Percentiles rank a stretch among this genome's conserved stretches.
These are phyloP conservation scores for Ogataea naganishii DNA, from an alignment of 805 yeast genomes.

Conservation along the genomic window DNA sequence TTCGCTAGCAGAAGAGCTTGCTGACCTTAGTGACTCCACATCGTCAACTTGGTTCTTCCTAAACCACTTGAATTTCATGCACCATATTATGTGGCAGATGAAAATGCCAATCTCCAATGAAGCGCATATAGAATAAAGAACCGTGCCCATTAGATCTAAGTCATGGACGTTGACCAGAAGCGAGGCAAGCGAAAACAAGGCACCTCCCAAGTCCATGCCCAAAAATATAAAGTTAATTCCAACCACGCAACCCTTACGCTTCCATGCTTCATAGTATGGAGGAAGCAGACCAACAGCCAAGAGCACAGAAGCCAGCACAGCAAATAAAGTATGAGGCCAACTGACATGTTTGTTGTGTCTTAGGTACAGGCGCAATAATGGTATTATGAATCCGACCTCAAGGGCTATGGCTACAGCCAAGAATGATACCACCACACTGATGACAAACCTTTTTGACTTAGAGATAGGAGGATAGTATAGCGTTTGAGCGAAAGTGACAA, in stretches of 20 bases:
- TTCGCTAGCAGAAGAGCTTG: too few relatives aligned
- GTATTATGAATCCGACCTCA: slow-evolving; percentile 42
- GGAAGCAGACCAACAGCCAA: slow-evolving; percentile 45
- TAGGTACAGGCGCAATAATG: slow-evolving; percentile 37
- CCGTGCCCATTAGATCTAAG: slow-evolving; percentile 71
- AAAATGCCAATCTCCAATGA: slow-evolving; percentile 73
- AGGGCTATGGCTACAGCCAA: slow-evolving; percentile 27
- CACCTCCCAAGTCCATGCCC: slow-evolving; percentile 42
- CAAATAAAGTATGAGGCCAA: slow-evolving; percentile 42
- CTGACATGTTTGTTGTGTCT: slow-evolving; percentile 22
- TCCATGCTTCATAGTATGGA: slow-evolving; percentile 45
- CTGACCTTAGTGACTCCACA: too few relatives aligned
- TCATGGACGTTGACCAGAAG: slow-evolving; percentile 41
- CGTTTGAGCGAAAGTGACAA: slow-evolving; percentile 37
- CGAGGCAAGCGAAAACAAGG: slow-evolving; percentile 52
- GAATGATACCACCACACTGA: slow-evolving; percentile 23
- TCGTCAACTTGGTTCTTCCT: slow-evolving; percentile 2
- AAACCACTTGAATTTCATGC: slow-evolving; percentile 29
- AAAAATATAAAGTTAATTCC: slow-evolving; percentile 47
- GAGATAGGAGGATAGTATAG: slow-evolving; percentile 45
- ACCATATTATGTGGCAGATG: slow-evolving; percentile 64
- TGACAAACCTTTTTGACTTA: slow-evolving; percentile 21
- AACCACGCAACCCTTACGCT: slow-evolving; percentile 43
- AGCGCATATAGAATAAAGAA: slow-evolving; percentile 67
- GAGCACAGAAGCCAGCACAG: slow-evolving; percentile 39